Evolutionary conservation across 768 basidiomycete species (phyloP), one percentile per base, ranked within the genome.

Genomic region (Psilocybe subaeruginosa): DNA sequence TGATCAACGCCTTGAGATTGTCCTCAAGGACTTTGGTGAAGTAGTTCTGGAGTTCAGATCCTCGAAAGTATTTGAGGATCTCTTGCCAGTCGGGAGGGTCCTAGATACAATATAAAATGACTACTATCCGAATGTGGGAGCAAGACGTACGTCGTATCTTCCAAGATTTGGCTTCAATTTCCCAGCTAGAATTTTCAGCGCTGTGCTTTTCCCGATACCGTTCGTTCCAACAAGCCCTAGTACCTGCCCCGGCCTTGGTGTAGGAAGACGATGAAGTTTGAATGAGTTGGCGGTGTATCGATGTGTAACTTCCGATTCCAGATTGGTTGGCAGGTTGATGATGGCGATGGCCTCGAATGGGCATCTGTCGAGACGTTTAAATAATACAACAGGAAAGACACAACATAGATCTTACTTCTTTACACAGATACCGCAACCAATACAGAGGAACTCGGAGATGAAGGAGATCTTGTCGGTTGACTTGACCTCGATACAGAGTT

Each of bases 1-100:
- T 99, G 75, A 99, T 99, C 63, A 99, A 85, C 1, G 97, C 96
- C 80, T 98, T 99, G 72, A 99, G 80, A 71, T 99, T 95, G 76
- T 99, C 97, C 76, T 99, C 97, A 17, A 99, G 83, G 5, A 99
- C 95, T 77, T 99, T 99, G 54, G 97, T 99, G 77, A 99, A 99
- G 80, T 99, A 99, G 74, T 99, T 99, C 73, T 99, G 97, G 27
- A 99, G 84, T 77, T 99, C 97, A 5, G 96, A 98, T 55, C 97
- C 97, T 64, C 97, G 90, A 85, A 98, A 99, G 74, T 99, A 92
- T 76, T 97, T 97, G 54, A 99, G 79, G 66, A 99, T 98, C 73
- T 99, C 97, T 73, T 94, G 90, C 97, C 97, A 99, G 72, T 99
- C 97, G 16, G 97, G 97, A 19, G 97, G 97, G 72, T 97, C 93